A percentile compares a stretch with the other conserved stretches of the same genome.
Evolutionary conservation across 176 grass and related monocot species (phyloP).

Genomic region (Raddia distichophylla): DNA sequence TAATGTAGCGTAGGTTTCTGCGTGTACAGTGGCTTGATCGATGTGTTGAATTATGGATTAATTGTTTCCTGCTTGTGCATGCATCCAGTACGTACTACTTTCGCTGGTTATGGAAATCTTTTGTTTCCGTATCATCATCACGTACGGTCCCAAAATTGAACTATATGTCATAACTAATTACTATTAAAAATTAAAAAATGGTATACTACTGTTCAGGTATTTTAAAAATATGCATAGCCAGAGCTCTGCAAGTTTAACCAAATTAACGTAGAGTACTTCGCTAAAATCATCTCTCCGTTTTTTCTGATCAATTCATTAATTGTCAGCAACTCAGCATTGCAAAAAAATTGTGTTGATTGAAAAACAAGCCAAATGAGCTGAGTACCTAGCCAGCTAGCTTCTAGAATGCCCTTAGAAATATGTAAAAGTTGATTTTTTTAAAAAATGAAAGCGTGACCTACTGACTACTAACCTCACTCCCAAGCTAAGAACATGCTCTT

Average conservation of each 20-base stretch:
- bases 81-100: background rate
- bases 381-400: background rate
- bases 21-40: background rate
- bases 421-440: background rate
- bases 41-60: background rate
- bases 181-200: too few species aligned
- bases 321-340: background rate
- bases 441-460: too few species aligned
- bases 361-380: background rate
- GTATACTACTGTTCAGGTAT: too few species aligned
- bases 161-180: too few species aligned
- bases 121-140: too few species aligned
- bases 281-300: background rate
- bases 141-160: too few species aligned
- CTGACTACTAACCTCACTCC: too few species aligned
- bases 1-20: constrained; percentile 3
- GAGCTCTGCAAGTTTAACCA: too few species aligned
- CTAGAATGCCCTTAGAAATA: background rate
- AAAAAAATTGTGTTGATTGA: background rate
- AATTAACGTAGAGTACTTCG: background rate
- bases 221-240: too few species aligned
- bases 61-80: background rate
- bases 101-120: too few species aligned
- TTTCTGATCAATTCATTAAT: background rate
- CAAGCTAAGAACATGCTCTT: too few species aligned